phyloP scores from a whole-genome alignment of 1,284 basidiomycete genomes.

The Tremellales sp. region DNA sequence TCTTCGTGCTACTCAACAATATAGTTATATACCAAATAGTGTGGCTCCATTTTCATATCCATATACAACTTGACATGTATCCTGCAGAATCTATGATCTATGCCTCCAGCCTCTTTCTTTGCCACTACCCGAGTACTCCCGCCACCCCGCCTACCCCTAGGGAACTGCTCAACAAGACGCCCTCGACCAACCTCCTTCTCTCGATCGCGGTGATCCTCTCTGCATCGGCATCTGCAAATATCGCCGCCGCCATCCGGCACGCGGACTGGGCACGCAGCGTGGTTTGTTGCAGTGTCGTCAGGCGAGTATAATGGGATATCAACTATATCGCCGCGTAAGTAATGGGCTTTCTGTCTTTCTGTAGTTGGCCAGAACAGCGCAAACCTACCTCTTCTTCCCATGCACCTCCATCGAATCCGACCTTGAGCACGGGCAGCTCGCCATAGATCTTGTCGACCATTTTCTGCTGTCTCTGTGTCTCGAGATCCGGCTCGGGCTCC shows the following conservation, averaged over 20 bases:
- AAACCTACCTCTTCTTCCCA: constrained; percentile 34
- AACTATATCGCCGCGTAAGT: constrained; percentile 14
- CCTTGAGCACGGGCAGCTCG: constrained; percentile 30
- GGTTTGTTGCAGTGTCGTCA: constrained; percentile 13
- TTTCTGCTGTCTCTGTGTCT: constrained; percentile 24
- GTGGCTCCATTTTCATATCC: no score
- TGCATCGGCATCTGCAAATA: constrained; percentile 41
- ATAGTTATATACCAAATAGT: no score
- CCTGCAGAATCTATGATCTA: no score
- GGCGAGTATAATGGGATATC: constrained; percentile 19
- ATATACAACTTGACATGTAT: no score
- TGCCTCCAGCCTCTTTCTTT: no score
- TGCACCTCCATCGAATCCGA: constrained; percentile 22
- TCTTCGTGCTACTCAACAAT: no score
- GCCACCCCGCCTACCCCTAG: constrained; percentile 20
- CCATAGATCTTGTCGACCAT: constrained; percentile 21
- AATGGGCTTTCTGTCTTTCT: neutral
- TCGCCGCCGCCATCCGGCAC: constrained; percentile 26
- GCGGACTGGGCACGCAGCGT: constrained; percentile 26
- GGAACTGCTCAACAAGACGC: constrained; percentile 20
- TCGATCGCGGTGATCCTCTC: constrained; percentile 35
- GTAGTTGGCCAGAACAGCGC: neutral
- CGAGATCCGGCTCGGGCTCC: no score
- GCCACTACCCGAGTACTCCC: no score
- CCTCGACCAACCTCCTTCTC: constrained; percentile 30